Evolutionary conservation across 2,329 filamentous ascomycete genomes (phyloP), one percentile per base, ranked within the genome.

Genomic region (Paraconiothyrium brasiliense): DNA sequence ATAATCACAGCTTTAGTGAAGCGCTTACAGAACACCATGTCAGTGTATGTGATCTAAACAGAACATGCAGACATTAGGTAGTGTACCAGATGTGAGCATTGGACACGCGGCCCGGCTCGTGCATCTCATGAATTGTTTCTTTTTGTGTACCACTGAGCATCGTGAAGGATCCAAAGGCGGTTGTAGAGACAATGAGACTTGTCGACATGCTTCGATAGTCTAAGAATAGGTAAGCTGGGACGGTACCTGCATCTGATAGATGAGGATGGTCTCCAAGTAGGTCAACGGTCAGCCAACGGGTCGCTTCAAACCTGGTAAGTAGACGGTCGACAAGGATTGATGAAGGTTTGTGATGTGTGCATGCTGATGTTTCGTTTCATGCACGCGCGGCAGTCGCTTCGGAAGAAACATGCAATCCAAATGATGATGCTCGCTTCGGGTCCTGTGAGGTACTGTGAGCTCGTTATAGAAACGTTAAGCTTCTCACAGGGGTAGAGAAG

Each of bases 391-490:
- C 34, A 46, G 55, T 35, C 34, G 41, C 41, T 5, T 39, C n/a
- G 16, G 32, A 8, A 34, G 16, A 47, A 16, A 34, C 37, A 43
- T 30, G 24, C 9, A 11, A 37, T 8, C 41, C 43, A 47, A 41
- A 37, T 13, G 9, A 41, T 57, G 22, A 35, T 41, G 44, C 35
- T 47, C 54, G 54, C 30, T 48, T 56, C n/a, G 39, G 14, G 55
- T 50, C 9, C 56, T 43, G 35, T 35, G 6, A 51, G 52, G 44
- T 54, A 47, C 54, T 43, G 22, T 14, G 37, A 59, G 62, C 66
- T 64, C 57, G 59, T 62, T 67, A 68, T 75, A 75, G 71, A 71
- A 72, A 68, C 58, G 57, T 54, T 27, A 64, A 62, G 60, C 54
- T 65, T 66, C 60, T 66, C 55, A 65, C 60, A 67, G 60, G 58